A percentile compares a stretch with the other conserved stretches of the same genome.
Evolutionary conservation across 352 stramenopile species (phyloP).

Genomic region (Phytophthora cryptogea): DNA sequence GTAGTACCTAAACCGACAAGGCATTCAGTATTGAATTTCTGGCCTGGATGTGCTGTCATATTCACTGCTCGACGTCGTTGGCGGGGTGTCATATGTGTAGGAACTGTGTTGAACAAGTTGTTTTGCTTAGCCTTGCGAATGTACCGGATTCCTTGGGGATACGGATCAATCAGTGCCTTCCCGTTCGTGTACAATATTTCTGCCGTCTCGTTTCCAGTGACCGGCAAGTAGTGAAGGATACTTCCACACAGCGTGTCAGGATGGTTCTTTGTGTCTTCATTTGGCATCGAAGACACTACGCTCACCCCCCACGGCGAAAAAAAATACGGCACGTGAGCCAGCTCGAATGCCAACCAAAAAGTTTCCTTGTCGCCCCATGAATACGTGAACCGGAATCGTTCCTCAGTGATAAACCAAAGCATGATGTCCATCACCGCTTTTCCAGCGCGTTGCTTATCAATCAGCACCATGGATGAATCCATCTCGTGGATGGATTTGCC

Average conservation of each 20-base stretch:
- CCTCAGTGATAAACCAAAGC: constrained; percentile 38
- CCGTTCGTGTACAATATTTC: constrained; percentile 40
- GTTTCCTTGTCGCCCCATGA: constrained; percentile 50
- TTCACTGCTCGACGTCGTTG: constrained; percentile 29
- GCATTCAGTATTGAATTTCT: constrained; percentile 45
- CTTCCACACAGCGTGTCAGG: constrained; percentile 42
- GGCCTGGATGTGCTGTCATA: constrained; percentile 5
- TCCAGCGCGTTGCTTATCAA: constrained; percentile 44
- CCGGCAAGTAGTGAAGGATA: constrained; percentile 45
- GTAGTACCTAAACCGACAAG: constrained; percentile 51
- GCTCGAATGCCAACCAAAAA: constrained; percentile 48
- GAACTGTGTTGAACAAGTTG: constrained; percentile 47
- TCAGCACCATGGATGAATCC: constrained; percentile 70
- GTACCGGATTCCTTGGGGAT: constrained; percentile 37
- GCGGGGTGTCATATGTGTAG: constrained; percentile 57
- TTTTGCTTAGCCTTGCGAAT: constrained; percentile 37
- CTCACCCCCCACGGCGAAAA: constrained; percentile 48
- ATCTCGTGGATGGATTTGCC: constrained; percentile 57
- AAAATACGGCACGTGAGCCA: constrained; percentile 36
- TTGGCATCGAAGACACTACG: constrained; percentile 36
- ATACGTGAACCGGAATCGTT: constrained; percentile 39
- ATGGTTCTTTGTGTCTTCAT: constrained; percentile 38
- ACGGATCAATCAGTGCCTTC: constrained; percentile 31
- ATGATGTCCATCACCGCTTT: constrained; percentile 38
- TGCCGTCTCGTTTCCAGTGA: background rate